Evolutionary conservation across 1,139 yeast species (phyloP), one percentile per base, ranked within the genome.

Genomic region (Pichia sp.): DNA sequence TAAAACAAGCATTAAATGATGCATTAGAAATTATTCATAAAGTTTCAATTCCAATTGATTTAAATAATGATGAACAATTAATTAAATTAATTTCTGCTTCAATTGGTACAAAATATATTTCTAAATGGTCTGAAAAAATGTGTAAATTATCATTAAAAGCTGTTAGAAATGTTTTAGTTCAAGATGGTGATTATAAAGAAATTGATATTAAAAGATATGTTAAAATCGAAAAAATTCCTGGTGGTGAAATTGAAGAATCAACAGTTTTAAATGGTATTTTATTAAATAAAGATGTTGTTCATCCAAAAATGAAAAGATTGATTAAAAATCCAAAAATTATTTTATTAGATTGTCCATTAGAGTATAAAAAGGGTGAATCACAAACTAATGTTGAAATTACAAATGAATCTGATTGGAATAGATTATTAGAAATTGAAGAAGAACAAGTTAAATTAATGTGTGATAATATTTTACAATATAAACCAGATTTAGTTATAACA

Each of bases 331-430:
- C 99, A 41, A 76, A 94, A 54, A 78, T 94, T 46, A 76, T 94
- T 35, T 74, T 94, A 53, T 74, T 94, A 57, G 98, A 94, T 67
- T 90, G 97, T 66, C 97, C 99, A 22, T 73, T 94, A 59, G 99
- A 94, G 68, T 94, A 94, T 70, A 94, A 94, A 70, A 94, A 94
- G 75, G 99, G 98, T 51, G 99, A 94, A 69, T 89, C 97, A 3
- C 98, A 94, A 66, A 92, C 98, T 47, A 92, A 92, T 67, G 89
- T 94, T 57, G 99, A 94, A 70, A 90, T 94, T 66, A 84, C 96
- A 42, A 87, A 87, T 61, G 97, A 92, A 65, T 87, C 82, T 51
- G 98, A 94, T 69, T 94, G 98, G 97, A 84, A 84, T 65, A 80
- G 97, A 67, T 81, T 90, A 52, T 73, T 94, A 59, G 92, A 92